phyloP scores from a whole-genome alignment of 106 monocot genomes.

The Gastrodia elata region DNA sequence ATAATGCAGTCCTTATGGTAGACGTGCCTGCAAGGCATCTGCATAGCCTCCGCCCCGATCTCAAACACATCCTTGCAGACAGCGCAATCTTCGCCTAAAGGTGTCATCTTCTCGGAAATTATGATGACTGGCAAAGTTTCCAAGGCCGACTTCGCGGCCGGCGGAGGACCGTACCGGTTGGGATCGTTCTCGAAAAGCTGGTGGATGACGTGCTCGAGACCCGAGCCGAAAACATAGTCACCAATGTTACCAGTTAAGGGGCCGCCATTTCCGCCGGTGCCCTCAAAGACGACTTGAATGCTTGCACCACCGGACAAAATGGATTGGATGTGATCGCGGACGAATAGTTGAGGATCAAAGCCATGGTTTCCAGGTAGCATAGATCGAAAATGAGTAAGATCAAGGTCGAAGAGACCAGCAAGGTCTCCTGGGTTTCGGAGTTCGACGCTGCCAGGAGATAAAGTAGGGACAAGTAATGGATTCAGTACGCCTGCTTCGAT shows the following conservation, averaged over 20 bases:
- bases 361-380: conserved; percentile 1
- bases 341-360: conserved; percentile 32
- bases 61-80: conserved; percentile 84
- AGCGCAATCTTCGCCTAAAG: conserved; percentile 43
- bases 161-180: conserved; percentile 79
- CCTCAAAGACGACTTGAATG: conserved; percentile 73
- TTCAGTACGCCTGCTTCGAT: neutral
- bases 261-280: conserved; percentile 3
- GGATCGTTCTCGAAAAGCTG: conserved; percentile 88
- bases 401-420: conserved; percentile 15
- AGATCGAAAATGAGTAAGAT: neutral
- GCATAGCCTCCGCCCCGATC: conserved; percentile 51
- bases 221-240: conserved; percentile 74
- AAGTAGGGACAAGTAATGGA: neutral
- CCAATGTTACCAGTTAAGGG: conserved; percentile 52
- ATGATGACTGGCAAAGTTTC: conserved; percentile 38
- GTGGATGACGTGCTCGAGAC: conserved; percentile 76
- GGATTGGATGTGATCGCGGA: conserved; percentile 29
- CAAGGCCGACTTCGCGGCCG: conserved; percentile 64
- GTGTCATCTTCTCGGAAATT: conserved; percentile 29
- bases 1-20: conserved; percentile 82
- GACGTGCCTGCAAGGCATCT: conserved; percentile 87
- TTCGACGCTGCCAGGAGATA: conserved; percentile 12
- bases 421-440: conserved; percentile 22
- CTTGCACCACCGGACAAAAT: conserved; percentile 47